These are phyloP conservation scores for Talaromyces sp. DNA, from an alignment of 2,329 filamentous ascomycete species.

Conservation along the genomic window DNA sequence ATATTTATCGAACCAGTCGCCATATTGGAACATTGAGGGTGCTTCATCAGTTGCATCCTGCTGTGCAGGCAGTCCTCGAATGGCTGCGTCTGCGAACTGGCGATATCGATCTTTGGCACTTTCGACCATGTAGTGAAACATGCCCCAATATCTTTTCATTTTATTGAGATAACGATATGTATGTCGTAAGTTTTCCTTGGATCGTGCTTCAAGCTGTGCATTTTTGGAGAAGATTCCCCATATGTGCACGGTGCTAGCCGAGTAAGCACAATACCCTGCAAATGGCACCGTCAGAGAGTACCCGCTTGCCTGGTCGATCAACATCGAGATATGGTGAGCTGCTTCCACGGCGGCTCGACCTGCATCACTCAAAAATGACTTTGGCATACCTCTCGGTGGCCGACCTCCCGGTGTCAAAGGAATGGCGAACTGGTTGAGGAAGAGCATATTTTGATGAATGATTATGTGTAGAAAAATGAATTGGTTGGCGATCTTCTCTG, in stretches of 20 bases:
- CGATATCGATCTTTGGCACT: conserved; percentile 86
- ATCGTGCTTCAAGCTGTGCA: conserved; percentile 65
- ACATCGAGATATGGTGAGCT: conserved; percentile 78
- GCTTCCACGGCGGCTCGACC: conserved; percentile 74
- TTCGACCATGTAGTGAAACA: conserved; percentile 96
- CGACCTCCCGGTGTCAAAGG: conserved; percentile 61
- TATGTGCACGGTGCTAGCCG: conserved; percentile 91
- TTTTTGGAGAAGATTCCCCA: conserved; percentile 88
- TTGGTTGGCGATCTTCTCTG: conserved; percentile 81
- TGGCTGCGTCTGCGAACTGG: conserved; percentile 74
- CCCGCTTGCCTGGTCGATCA: conserved; percentile 75
- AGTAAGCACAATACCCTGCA: conserved; percentile 89
- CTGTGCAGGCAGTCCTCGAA: conserved; percentile 53
- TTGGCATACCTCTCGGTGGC: conserved; percentile 67
- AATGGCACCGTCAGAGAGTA: conserved; percentile 86
- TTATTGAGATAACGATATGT: conserved; percentile 88
- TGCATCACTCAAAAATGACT: conserved; percentile 71
- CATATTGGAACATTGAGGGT: conserved; percentile 81
- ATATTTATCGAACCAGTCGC: conserved; percentile 95
- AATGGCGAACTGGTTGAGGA: conserved; percentile 83
- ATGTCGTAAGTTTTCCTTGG: conserved; percentile 77
- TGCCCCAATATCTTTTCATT: conserved; percentile 98
- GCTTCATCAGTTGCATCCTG: conserved; percentile 33
- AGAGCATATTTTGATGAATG: conserved; percentile 83
- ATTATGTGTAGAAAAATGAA: conserved; percentile 90